Base-by-base conservation (phyloP, 2,329 filamentous ascomycete genomes). In the Hymenoscyphus albidus region DNA sequence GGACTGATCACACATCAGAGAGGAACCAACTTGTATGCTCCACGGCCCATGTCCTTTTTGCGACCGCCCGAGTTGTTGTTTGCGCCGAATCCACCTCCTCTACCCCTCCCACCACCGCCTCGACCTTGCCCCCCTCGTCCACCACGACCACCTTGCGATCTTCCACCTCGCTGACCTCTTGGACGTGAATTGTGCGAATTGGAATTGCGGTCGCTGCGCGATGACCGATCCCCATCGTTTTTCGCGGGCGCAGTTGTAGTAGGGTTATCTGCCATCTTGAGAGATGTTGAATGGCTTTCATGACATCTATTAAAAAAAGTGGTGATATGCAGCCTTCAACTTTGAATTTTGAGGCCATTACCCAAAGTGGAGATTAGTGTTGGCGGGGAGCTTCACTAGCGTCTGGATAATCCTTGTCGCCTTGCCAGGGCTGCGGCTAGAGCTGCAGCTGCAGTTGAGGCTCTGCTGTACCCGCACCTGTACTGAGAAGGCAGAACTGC, bases 11-110 rank as follows among this genome's bases (percentile, higher is more conserved):
- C 57, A 40, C n/a, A 65, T 44, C 5, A 22, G 55, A 59, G 14
- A 61, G 18, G 44, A 60, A 78, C 83, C 75, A 80, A 90, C 88
- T 82, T 82, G 78, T 85, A 88, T 75, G 88, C 86, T 67, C 79
- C 80, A 77, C 88, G 80, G 72, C 88, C 88, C 84, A 88, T 79
- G 84, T 89, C 84, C 75, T 84, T 88, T 84, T 86, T 87, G 82
- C 80, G 79, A 75, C 77, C 74, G 70, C 75, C 73, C 75, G 74
- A 73, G 72, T 73, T 62, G 44, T 68, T 60, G 58, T 72, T 73
- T 12, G 69, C 65, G 1, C 70, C 71, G 64, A 68, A 70, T 81
- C 78, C 82, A 81, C 75, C 84, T 83, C 71, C 70, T 56, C 73
- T 64, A 31, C 66, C 64, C 58, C 68, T 60, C 39, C 64, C 65